Base-by-base conservation (phyloP, 805 yeast genomes). In the Saccharomyces cerevisiae region DNA sequence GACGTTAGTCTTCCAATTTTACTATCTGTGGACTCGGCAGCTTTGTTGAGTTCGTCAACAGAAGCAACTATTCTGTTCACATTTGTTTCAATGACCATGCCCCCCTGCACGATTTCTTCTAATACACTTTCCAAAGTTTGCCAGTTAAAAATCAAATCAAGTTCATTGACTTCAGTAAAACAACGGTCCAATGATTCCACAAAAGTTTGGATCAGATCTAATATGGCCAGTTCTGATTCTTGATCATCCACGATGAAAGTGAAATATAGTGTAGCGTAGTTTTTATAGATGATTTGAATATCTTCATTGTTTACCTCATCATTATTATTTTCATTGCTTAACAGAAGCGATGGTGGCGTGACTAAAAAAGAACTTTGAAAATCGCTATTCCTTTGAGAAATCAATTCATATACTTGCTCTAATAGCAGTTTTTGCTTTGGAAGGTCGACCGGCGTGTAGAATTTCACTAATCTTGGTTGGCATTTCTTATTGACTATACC, bases 71-170 rank as follows among this genome's bases (percentile, higher is more conserved):
- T 90, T 56, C 85, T 81, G 27, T 73, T 66, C 22, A 90, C 89
- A 60, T 85, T 89, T 1, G 98, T 91, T 67, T 94, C 99, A 41
- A 94, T 87, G 8, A 94, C 99, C 95, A 94, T 85, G 0, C 99
- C 99, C 27, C 98, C 99, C 68, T 94, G 98, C 0, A 94, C 85
- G 32, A 94, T 86, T 64, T 94, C 98, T 63, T 85, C 94, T 50
- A 91, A 70, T 1, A 92, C 97, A 1, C 96, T 85, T 67, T 92
- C 95, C 31, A 92, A 74, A 4, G 90, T 95, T 71, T 94, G 97
- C 98, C 99, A 94, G 17, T 97, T 97, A 73, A 91, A 92, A n/a
- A 94, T 97, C 58, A 94, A 76, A 71, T 94, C 99, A 61, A 94
- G 76, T 67, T 94, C 99, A 69, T 97, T 91, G 6, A 94, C 99